Evolutionary conservation across 177 flowering plant species (phyloP).

Genomic region (Tripterygium wilfordii): DNA sequence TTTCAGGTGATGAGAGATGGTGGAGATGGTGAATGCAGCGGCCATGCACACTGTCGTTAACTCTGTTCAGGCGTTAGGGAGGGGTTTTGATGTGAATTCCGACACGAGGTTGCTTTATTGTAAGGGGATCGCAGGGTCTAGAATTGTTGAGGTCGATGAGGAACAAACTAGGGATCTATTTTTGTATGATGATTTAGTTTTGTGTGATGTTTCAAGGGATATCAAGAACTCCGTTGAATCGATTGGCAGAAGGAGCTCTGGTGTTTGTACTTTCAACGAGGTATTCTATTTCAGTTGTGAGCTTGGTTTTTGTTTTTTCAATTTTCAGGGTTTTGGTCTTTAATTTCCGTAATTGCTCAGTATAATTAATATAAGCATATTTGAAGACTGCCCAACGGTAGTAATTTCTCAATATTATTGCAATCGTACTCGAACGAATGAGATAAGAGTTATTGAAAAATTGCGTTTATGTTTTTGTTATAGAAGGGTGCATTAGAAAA

Average conservation of each 20-base stretch:
- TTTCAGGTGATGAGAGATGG: constrained; percentile 35
- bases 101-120: constrained; percentile 84
- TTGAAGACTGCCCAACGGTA: no score
- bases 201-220: constrained; percentile 65
- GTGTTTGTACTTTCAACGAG: constrained; percentile 55
- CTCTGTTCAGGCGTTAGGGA: constrained; percentile 74
- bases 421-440: no score
- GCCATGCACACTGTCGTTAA: constrained; percentile 56
- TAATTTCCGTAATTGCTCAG: no score
- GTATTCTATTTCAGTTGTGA: constrained; percentile 18
- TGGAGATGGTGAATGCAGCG: constrained; percentile 45
- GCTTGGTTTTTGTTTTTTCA: not conserved
- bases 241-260: constrained; percentile 42
- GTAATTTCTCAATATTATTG: no score
- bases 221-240: constrained; percentile 36
- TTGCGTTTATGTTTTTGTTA: no score
- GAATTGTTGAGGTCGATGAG: constrained; percentile 62
- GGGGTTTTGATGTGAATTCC: constrained; percentile 80
- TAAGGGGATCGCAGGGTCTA: constrained; percentile 66
- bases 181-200: constrained; percentile 39
- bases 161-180: constrained; percentile 48
- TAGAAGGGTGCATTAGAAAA: no score
- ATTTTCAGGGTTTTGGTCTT: not conserved
- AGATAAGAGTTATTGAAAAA: no score
- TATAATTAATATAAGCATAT: no score